Base-by-base conservation (phyloP, 2,329 filamentous ascomycete species). In the Orbilia brochopaga region DNA sequence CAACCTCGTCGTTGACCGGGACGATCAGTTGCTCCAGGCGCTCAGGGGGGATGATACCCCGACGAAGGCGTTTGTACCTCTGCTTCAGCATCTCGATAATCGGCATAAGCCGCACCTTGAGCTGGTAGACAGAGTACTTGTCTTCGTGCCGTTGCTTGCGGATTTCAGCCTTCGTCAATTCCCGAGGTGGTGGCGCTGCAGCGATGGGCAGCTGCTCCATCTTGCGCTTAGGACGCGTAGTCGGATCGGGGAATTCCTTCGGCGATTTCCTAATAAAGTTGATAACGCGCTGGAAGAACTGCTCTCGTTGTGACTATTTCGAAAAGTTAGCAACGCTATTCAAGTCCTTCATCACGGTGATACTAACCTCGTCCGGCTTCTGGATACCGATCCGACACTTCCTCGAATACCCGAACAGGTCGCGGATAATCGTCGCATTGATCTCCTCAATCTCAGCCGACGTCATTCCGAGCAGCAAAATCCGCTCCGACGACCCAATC, bases 71-170 rank as follows among this genome's bases (percentile, higher is more conserved):
- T 78, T 89, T 90, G 81, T 96, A 96, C 78, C 90, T 92, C 73
- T 85, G 84, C 79, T 96, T 94, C 78, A 99, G 91, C 80, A 97
- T 91, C 75, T 99, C 93, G 92, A 99, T 97, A 75, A 97, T 91
- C 1, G 91, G 91, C 79, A 97, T 92, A 61, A 99, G 87, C 59
- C 89, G 83, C 42, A 96, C 87, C 81, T 97, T 99, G 74, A 99
- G 82, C 67, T 89, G 82, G 78, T 97, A 97, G 60, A 97, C 83
- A 10, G 88, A 86, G 74, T 93, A 87, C 54, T 91, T 88, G 77
- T 99, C 95, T 73, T 86, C 86, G 79, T 91, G 90, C 80, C 89
- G 90, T 78, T 93, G 87, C 1, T 85, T 86, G 78, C 91, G 92
- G 69, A 90, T 84, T 77, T 97, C 90, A 62, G 90, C 90, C 78